phyloP scores from a whole-genome alignment of 352 stramenopile genomes.

The Phytopythium mirpurense region DNA sequence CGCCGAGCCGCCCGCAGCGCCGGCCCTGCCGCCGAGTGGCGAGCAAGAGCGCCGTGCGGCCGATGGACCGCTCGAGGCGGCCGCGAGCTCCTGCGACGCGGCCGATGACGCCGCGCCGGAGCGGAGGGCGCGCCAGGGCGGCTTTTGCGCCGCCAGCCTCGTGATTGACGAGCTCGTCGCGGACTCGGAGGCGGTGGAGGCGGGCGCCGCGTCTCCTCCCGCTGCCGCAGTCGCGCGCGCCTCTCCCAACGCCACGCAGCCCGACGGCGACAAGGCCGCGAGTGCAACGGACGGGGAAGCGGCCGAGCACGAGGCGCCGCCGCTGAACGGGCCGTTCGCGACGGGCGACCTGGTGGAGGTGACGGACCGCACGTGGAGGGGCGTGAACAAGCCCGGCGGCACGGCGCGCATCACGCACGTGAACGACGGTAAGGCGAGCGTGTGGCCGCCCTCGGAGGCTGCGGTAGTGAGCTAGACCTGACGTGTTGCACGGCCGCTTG shows the following conservation, averaged over 20 bases:
- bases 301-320: not conserved
- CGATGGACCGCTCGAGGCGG: no score
- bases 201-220: not conserved
- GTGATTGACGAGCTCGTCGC: not conserved
- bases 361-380: slow-evolving; percentile 80
- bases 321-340: slow-evolving; percentile 30
- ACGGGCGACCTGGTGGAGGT: slow-evolving; percentile 85
- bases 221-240: not conserved
- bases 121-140: no score
- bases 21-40: not conserved
- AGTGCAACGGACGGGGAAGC: no score
- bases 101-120: not conserved
- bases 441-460: not conserved
- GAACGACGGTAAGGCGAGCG: slow-evolving; percentile 24
- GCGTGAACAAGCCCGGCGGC: slow-evolving; percentile 90
- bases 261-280: not conserved
- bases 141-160: fast-evolving
- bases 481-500: no score
- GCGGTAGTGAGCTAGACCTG: not conserved
- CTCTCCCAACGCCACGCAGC: no score
- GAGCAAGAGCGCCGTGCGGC: not conserved
- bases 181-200: slow-evolving; percentile 1
- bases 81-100: no score
- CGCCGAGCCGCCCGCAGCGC: not conserved
- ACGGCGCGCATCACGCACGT: slow-evolving; percentile 71